phyloP scores from a whole-genome alignment of 2,329 filamentous ascomycete genomes.

The Teratosphaeria viscida region DNA sequence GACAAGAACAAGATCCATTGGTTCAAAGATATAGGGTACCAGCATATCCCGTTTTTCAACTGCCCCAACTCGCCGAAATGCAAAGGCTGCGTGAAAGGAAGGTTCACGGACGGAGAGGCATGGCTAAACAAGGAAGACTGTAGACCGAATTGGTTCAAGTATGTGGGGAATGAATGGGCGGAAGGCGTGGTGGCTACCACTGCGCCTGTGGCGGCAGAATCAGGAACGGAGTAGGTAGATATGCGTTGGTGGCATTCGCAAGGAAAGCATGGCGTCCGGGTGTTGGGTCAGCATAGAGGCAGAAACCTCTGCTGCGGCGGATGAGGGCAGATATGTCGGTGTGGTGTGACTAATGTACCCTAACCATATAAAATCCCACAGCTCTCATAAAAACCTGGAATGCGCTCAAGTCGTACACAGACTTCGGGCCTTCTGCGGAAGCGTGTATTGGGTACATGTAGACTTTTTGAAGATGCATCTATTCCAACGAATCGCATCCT shows the following conservation, averaged over 20 bases:
- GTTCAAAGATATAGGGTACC: conserved; percentile 99
- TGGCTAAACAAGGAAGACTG: conserved; percentile 88
- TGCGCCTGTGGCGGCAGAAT: not conserved
- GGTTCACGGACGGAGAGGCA: conserved; percentile 77
- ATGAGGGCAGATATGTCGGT: not conserved
- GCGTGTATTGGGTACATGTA: no score
- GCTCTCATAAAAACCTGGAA: not conserved
- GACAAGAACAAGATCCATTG: conserved; percentile 77
- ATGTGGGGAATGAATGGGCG: conserved; percentile 51
- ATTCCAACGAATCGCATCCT: no score
- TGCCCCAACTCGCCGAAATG: conserved; percentile 96
- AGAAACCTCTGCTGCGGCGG: not conserved
- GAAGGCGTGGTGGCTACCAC: not conserved
- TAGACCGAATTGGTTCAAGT: conserved; percentile 94
- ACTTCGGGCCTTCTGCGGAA: no score
- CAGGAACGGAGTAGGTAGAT: not conserved
- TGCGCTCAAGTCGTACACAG: not conserved
- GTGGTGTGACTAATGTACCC: not conserved
- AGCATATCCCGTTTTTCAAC: conserved; percentile 97
- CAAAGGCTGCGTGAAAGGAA: conserved; percentile 72
- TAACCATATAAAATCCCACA: not conserved
- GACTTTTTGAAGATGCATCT: no score
- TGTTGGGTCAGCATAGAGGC: not conserved
- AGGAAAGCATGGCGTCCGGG: not conserved
- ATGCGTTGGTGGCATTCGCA: not conserved